Evolutionary conservation across 2,329 filamentous ascomycete species (phyloP).

Genomic region (Claviceps sp.): DNA sequence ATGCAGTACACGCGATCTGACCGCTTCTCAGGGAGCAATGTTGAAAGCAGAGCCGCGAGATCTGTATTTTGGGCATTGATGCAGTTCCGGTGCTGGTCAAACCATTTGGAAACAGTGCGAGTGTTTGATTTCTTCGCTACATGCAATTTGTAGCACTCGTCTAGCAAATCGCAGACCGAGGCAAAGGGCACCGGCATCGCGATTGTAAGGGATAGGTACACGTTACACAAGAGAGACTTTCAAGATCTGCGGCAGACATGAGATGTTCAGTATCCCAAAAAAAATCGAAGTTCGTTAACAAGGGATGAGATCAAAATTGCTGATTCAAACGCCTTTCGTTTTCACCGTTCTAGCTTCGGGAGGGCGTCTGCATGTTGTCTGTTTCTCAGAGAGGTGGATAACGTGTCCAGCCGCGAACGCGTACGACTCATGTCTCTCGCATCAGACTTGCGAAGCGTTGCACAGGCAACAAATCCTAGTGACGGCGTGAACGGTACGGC

Average conservation of each 20-base stretch:
- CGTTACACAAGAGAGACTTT: background rate
- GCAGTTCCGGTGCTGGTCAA: slow-evolving; percentile 42
- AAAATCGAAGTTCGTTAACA: background rate
- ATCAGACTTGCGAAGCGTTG: background rate
- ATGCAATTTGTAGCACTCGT: slow-evolving; percentile 43
- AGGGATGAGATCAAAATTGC: too few species aligned
- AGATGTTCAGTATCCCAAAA: background rate
- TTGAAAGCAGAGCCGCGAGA: slow-evolving; percentile 55
- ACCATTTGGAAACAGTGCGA: slow-evolving; percentile 49
- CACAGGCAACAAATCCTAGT: background rate
- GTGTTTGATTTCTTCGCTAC: slow-evolving; percentile 19
- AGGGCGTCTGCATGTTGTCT: background rate
- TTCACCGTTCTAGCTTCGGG: background rate
- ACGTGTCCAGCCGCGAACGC: background rate
- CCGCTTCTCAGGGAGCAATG: slow-evolving; percentile 61
- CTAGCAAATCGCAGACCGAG: slow-evolving; percentile 61
- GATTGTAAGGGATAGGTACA: background rate
- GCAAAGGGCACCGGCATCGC: slow-evolving; percentile 54
- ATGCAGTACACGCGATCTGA: slow-evolving; percentile 68
- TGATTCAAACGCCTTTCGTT: background rate
- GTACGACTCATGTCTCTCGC: background rate
- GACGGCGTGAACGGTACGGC: background rate
- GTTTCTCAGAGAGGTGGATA: background rate
- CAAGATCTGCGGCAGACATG: background rate
- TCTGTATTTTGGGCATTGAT: slow-evolving; percentile 46